phyloP scores from a whole-genome alignment of 805 yeast species.

The Starmerella vaccinii region DNA sequence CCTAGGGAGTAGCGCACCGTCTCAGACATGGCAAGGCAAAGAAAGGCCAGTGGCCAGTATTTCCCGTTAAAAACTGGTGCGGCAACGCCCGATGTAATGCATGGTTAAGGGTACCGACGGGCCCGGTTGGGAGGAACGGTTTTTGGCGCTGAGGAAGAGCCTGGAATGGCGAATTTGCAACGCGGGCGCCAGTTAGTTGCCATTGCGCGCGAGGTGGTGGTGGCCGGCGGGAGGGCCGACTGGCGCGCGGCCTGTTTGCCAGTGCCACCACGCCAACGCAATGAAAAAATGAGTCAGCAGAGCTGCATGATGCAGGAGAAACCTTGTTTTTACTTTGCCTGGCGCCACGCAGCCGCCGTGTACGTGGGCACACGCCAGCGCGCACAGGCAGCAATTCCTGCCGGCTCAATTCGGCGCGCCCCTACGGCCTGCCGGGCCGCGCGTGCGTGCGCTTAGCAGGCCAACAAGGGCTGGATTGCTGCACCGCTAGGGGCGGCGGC shows the following conservation, averaged over 20 bases:
- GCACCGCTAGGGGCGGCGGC: background rate
- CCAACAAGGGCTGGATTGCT: background rate
- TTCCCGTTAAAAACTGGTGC: background rate
- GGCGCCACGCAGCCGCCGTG: too few species aligned
- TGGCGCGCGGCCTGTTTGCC: too few species aligned
- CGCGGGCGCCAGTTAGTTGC: background rate
- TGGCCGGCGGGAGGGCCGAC: too few species aligned
- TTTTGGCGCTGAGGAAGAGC: too few species aligned
- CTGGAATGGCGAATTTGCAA: too few species aligned
- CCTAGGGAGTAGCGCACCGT: background rate
- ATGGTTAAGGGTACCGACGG: slow-evolving; percentile 4
- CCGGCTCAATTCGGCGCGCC: too few species aligned
- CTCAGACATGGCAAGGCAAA: background rate
- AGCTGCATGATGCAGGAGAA: background rate
- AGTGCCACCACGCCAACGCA: background rate
- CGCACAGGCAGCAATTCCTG: too few species aligned
- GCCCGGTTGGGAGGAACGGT: background rate
- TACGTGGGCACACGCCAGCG: background rate
- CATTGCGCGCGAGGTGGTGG: too few species aligned
- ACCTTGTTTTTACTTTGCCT: background rate
- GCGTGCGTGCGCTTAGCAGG: too few species aligned
- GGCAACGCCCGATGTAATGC: slow-evolving; percentile 1
- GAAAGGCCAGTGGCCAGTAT: background rate
- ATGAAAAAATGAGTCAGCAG: background rate
- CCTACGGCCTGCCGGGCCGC: too few species aligned